Conservation (phyloP, 2,329 filamentous ascomycete genomes). For the Tolypocladium album region DNA sequence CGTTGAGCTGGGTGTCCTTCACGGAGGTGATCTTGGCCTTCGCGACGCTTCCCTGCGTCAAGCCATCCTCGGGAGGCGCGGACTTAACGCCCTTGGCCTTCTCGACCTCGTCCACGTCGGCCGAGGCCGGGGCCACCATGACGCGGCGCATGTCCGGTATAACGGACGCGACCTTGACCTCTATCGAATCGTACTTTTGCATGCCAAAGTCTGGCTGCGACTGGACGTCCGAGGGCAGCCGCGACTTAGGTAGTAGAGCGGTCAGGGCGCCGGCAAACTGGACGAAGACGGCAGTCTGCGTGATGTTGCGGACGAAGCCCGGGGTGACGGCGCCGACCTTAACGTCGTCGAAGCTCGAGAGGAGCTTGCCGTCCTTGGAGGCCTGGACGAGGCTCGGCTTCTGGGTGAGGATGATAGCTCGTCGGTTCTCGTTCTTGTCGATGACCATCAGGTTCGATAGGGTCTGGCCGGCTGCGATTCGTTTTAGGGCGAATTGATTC, state of each 20-base stretch:
- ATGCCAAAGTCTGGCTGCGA: conserved; percentile 67
- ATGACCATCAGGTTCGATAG: conserved; percentile 74
- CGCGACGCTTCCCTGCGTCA: conserved; percentile 60
- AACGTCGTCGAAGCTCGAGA: conserved; percentile 62
- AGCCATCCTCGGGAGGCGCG: conserved; percentile 49
- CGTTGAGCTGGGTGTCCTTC: conserved; percentile 87
- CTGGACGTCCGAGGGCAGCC: conserved; percentile 61
- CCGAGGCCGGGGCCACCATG: conserved; percentile 38
- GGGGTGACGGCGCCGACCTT: conserved; percentile 56
- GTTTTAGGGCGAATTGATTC: conserved; percentile 64
- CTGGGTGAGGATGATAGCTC: conserved; percentile 65
- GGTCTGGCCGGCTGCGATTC: conserved; percentile 74
- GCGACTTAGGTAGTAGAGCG: conserved; percentile 69
- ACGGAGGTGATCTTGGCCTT: conserved; percentile 74
- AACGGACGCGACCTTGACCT: conserved; percentile 60
- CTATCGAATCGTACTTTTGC: conserved; percentile 63
- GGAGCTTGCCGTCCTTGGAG: conserved; percentile 57
- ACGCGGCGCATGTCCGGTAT: conserved; percentile 64
- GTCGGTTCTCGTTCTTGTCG: conserved; percentile 71
- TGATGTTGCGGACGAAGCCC: conserved; percentile 81
- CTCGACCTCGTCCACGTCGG: conserved; percentile 33
- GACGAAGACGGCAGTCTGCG: conserved; percentile 72
- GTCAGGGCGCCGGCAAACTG: conserved; percentile 71
- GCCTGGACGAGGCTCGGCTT: conserved; percentile 76
- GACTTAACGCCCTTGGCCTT: conserved; percentile 23